phyloP scores from a whole-genome alignment of 2,329 filamentous ascomycete species.

The Trichoderma aggressivum region DNA sequence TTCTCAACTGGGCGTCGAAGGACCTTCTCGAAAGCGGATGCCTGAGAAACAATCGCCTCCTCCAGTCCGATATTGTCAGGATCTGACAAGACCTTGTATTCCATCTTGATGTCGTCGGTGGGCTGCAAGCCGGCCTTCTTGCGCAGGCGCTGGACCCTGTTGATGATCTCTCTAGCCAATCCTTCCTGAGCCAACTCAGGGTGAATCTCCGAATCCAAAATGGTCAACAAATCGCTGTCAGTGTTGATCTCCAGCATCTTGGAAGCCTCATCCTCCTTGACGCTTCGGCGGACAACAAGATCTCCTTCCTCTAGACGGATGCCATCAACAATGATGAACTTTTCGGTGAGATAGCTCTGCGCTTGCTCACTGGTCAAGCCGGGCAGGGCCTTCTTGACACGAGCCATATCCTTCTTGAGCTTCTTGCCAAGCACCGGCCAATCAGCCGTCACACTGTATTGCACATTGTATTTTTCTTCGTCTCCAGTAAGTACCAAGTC shows the following conservation, averaged over 20 bases:
- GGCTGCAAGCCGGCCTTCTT: constrained; percentile 90
- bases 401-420: constrained; percentile 88
- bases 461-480: constrained; percentile 86
- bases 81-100: constrained; percentile 78
- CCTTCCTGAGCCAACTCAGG: constrained; percentile 86
- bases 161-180: constrained; percentile 86
- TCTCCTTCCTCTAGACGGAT: constrained; percentile 81
- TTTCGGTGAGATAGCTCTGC: constrained; percentile 69
- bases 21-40: constrained; percentile 68
- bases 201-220: constrained; percentile 80
- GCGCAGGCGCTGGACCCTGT: constrained; percentile 84
- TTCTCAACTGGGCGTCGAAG: constrained; percentile 70
- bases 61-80: constrained; percentile 72
- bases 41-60: constrained; percentile 66
- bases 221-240: constrained; percentile 84
- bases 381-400: constrained; percentile 87
- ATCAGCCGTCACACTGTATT: constrained; percentile 85
- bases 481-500: constrained; percentile 81
- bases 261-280: constrained; percentile 68
- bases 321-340: constrained; percentile 77
- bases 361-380: constrained; percentile 75
- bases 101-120: constrained; percentile 94
- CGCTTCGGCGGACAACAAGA: constrained; percentile 69
- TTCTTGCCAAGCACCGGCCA: constrained; percentile 96
- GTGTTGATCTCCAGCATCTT: constrained; percentile 82